Evolutionary conservation across 495 filamentous ascomycete genomes (phyloP), one percentile per base, ranked within the genome.

Genomic region (Tuber brumale): DNA sequence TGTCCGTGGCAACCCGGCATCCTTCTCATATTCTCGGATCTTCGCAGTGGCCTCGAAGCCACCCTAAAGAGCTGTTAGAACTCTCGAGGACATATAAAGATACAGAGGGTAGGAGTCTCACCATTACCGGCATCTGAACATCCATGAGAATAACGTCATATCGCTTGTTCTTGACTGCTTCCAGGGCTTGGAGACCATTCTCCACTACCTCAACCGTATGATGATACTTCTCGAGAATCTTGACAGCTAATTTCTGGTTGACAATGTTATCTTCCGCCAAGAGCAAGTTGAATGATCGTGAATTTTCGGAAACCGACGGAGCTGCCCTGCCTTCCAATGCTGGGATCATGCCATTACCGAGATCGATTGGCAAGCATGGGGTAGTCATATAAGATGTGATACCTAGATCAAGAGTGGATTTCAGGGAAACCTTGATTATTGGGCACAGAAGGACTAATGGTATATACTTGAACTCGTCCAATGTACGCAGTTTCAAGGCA

Each of bases 331-430:
- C 95, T 85, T 99, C 95, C 70, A 99, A 85, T 8, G 95, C 95
- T n/a, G 95, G 95, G 61, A 99, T 92, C 91, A 99, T 95, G 76
- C 95, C 94, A 82, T 99, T 99, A 61, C 94, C 96, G 74, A 99
- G 88, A 84, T 99, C 95, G 72, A 98, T 97, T 5, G 94, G 89
- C 77, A 94, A 88, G 84, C 95, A 99, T 46, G 95, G 95, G 21
- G 94, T 97, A 21, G 95, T 99, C 95, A 99, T 98, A 84, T 98
- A 97, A 70, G 93, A 97, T 37, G 94, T 95, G 80, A 99, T 97
- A 77, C 95, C 95, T 69, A 97, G 89, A 84, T 99, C 96, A 71
- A 99, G 87, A 69, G 95, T 95, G 31, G 94, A 94, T 85, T 97
- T 97, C 81, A 99, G 87, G 83, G 91, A 96, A 71, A 99, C 93